Evolutionary conservation across 2,329 filamentous ascomycete genomes (phyloP).

Genomic region (Colletotrichum siamense): DNA sequence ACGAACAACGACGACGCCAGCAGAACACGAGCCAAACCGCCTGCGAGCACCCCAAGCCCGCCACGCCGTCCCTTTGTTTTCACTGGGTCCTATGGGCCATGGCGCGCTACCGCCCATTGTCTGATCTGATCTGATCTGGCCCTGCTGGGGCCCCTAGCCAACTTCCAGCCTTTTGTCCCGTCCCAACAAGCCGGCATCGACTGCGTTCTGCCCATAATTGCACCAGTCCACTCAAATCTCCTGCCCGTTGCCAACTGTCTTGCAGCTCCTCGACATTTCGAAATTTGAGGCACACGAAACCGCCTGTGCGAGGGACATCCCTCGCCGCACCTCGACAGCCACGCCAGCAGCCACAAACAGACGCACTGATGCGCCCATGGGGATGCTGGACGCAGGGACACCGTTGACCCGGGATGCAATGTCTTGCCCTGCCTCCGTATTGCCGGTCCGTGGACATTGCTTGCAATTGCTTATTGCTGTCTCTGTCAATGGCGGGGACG

Average conservation of each 20-base stretch:
- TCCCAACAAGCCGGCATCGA: neutral
- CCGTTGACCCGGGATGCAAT: neutral
- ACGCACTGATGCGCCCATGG: constrained; percentile 10
- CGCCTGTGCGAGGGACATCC: neutral
- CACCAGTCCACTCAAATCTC: constrained; percentile 11
- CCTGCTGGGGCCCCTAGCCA: neutral
- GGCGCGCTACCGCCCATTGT: neutral
- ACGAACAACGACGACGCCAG: neutral
- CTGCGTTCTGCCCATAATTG: neutral
- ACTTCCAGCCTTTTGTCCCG: neutral
- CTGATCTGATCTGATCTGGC: neutral
- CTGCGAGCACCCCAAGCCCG: neutral
- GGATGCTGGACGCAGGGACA: neutral
- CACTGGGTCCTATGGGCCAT: neutral
- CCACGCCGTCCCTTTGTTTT: constrained; percentile 6
- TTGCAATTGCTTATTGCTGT: neutral
- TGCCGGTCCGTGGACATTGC: neutral
- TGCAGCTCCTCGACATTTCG: neutral
- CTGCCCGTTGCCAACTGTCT: neutral
- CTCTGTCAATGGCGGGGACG: neutral
- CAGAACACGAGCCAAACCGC: neutral
- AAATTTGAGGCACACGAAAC: constrained; percentile 8
- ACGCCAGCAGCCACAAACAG: constrained; percentile 8
- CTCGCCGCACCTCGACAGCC: neutral
- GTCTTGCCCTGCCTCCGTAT: neutral